Percentiles rank a stretch among this genome's conserved stretches.
phyloP scores from a whole-genome alignment of 495 filamentous ascomycete species.

The Trichoderma orchidacearum region DNA sequence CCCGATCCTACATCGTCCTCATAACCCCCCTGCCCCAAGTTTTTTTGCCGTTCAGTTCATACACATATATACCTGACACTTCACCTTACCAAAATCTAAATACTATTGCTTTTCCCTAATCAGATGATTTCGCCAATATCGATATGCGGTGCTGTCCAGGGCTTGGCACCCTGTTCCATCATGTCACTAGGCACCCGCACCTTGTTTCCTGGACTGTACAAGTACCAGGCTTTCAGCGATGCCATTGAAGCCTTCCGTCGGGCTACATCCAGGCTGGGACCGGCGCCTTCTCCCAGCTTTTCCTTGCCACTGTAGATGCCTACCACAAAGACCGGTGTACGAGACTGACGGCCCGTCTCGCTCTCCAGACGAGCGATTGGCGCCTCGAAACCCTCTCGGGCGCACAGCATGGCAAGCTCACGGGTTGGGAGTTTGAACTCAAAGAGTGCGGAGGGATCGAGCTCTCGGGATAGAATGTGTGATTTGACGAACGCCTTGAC shows the following conservation, averaged over 20 bases:
- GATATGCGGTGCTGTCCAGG: constrained; percentile 73
- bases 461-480: constrained; percentile 68
- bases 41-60: neutral
- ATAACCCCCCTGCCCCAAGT: neutral
- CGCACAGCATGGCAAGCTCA: constrained; percentile 69
- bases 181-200: constrained; percentile 69
- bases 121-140: constrained; percentile 82
- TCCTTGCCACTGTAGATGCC: constrained; percentile 83
- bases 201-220: constrained; percentile 63
- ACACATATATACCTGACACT: neutral
- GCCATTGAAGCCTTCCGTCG: constrained; percentile 65
- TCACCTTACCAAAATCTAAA: neutral
- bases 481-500: constrained; percentile 68
- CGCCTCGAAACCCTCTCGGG: constrained; percentile 73
- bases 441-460: constrained; percentile 67
- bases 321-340: constrained; percentile 85
- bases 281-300: constrained; percentile 77
- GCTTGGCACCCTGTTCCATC: constrained; percentile 41
- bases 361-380: constrained; percentile 76
- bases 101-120: neutral
- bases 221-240: constrained; percentile 85
- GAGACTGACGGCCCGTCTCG: constrained; percentile 73
- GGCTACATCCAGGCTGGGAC: constrained; percentile 60
- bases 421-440: constrained; percentile 67
- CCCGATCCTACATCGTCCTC: neutral